These are phyloP conservation scores for Potentilla sterilis DNA, from an alignment of 306 rosid species.

Conservation along the genomic window DNA sequence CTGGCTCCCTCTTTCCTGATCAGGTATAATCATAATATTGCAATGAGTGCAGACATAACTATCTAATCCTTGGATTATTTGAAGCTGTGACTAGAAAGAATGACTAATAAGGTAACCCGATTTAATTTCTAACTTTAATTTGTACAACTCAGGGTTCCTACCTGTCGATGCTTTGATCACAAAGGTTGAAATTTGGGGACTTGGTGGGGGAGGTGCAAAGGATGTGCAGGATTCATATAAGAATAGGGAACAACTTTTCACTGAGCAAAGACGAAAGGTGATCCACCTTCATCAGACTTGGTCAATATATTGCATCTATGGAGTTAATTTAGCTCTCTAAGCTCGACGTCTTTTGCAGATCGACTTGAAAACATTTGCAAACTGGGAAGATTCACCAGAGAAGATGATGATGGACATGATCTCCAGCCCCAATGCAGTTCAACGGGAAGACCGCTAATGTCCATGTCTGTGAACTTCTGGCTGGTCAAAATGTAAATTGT, in stretches of 20 bases:
- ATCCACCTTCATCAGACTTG: neutral
- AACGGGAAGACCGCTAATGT: conserved; percentile 66
- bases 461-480: neutral
- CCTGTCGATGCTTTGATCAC: conserved; percentile 63
- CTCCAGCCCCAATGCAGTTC: conserved; percentile 68
- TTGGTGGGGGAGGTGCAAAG: conserved; percentile 68
- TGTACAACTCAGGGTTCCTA: conserved; percentile 66
- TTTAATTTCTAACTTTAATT: conserved; percentile 3
- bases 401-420: conserved; percentile 90
- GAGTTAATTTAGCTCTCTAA: neutral
- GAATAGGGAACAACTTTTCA: conserved; percentile 90
- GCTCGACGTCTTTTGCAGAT: conserved; percentile 42
- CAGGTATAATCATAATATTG: too few species aligned
- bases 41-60: too few species aligned
- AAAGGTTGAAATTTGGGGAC: conserved; percentile 92
- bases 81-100: neutral
- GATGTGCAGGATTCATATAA: conserved; percentile 59
- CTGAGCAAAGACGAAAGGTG: conserved; percentile 78
- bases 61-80: neutral
- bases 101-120: neutral
- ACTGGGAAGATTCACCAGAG: conserved; percentile 96
- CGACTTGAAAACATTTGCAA: conserved; percentile 82
- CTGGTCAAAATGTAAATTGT: neutral
- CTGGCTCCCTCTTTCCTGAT: too few species aligned
- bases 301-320: neutral